Evolutionary conservation across 1,139 yeast genomes (phyloP), one percentile per base, ranked within the genome.

Genomic region (Geotrichum aggregatum): DNA sequence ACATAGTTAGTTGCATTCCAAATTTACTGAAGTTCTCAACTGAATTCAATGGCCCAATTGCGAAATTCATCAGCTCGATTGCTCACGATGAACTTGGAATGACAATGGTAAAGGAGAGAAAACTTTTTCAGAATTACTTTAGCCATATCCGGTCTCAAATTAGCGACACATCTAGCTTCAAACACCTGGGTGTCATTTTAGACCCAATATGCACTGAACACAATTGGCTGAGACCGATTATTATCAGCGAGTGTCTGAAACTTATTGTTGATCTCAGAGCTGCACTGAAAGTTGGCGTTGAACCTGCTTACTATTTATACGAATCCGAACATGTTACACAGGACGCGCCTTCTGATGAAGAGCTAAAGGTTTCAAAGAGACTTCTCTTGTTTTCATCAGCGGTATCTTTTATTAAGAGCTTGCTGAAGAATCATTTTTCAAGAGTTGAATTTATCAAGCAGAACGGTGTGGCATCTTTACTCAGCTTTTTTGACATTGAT

Each of bases 141-240:
- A 52, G 45, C 7, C 50, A 54, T n/a, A 47, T 63, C 22, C 49
- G 59, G 3, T 49, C 56, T 3, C 59, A 57, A 38, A 41, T 61
- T 26, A 47, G 55, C 4, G 54, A 57, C 35, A 61, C 59, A 30
- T 66, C 62, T 16, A 56, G 75, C 73, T 61, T 74, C 78, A 13
- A 74, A 74, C 21, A 76, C 71, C 66, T 87, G 30, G 96, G 96
- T 0, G 73, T 79, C 35, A 77, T 86, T 0, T 76, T 89, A 61
- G 96, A 89, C 63, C 95, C 87, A 59, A 71, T 91, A 48, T 83
- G 88, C 6, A 77, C 96, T 61, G 97, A 91, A 65, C 87, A 87
- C 62, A 84, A 95, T 1, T 77, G 77, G 1, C 73, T 89, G 54
- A 81, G 86, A 52, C 83, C 85, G 0, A 64, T 71, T 0, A 80